Base-by-base conservation (phyloP, 176 grass and related monocot species). In the Avena atlantica region DNA sequence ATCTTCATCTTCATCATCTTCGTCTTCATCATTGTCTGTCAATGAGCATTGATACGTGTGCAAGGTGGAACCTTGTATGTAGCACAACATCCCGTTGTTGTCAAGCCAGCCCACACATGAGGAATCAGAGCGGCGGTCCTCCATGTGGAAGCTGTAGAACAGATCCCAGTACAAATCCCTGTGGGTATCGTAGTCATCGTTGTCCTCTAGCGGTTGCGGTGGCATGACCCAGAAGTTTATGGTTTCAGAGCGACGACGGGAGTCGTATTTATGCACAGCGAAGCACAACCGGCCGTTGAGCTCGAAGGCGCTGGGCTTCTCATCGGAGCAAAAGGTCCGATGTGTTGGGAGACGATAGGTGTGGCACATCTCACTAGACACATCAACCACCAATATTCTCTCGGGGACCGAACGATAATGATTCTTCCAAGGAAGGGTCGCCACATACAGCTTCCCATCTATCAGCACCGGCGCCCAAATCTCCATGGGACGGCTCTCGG, bases 381-480 rank as follows among this genome's bases (percentile, higher is more conserved):
- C 70, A 8, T 73, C 19, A 6, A 73, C 20, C 0, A 48, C 70
- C 70, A 73, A 8, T 23, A 73, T 45, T 21, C 70, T 45, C 19
- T 21, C 1, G 60, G 60, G 60, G 10, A 25, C 12, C 10, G 2
- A 12, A 12, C 55, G 9, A 12, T 57, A 12, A 12, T 16, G 9
- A 12, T 57, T 19, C 6, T 70, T 42, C 31, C 70, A 73, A 12
- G 20, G 45, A 7, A 23, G 12, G 5, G 42, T 48, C 40, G 42
- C 10, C 70, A 73, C 45, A 21, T 73, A 73, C 23, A 73, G 44
- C 70, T 48, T 73, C 20, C 70, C 70, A 20, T 73, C 70, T 45
- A 73, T 73, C 20, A 73, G 5, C 70, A 73, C n/a, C 4, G 70
- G 70, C 70, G 70, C 20, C 70, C 70, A 73, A 0, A 45, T 9